Evolutionary conservation across 345 rosid species (phyloP).

Genomic region (Moricandia moricandioides): DNA sequence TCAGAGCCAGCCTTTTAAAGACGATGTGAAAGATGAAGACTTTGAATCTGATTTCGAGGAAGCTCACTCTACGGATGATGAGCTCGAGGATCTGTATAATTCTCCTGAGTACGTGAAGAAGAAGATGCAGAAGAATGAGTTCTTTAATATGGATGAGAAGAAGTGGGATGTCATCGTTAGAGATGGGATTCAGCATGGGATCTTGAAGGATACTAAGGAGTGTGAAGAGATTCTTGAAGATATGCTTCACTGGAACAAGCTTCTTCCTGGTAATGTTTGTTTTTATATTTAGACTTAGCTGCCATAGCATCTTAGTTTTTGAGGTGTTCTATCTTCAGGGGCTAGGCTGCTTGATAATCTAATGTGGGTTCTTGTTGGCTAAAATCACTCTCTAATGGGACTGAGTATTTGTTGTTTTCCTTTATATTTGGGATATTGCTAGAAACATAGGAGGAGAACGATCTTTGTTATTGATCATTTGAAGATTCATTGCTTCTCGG

Average conservation of each 20-base stretch:
- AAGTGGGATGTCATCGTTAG: conserved; percentile 83
- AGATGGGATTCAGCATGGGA: conserved; percentile 60
- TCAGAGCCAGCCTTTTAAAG: conserved; percentile 45
- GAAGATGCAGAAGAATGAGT: conserved; percentile 61
- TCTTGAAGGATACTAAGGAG: conserved; percentile 65
- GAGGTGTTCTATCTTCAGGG: no score
- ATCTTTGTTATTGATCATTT: conserved; percentile 5
- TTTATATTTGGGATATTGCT: neutral
- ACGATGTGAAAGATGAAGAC: conserved; percentile 57
- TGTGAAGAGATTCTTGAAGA: conserved; percentile 85
- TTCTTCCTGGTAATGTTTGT: conserved; percentile 62
- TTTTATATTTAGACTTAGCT: no score
- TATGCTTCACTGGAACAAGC: conserved; percentile 89
- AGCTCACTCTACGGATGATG: conserved; percentile 60
- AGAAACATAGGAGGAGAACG: neutral
- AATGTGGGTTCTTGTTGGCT: neutral
- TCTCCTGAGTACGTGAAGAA: conserved; percentile 48
- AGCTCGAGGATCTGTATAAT: conserved; percentile 66
- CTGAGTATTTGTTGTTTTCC: neutral
- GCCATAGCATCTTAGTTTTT: no score
- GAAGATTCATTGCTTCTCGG: neutral
- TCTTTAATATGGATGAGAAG: conserved; percentile 71
- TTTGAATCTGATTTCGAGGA: conserved; percentile 81
- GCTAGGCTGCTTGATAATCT: neutral
- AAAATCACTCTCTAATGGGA: neutral